Evolutionary conservation across 2,329 filamentous ascomycete species (phyloP), one percentile per base, ranked within the genome.

Genomic region (Cordyceps cicadae): DNA sequence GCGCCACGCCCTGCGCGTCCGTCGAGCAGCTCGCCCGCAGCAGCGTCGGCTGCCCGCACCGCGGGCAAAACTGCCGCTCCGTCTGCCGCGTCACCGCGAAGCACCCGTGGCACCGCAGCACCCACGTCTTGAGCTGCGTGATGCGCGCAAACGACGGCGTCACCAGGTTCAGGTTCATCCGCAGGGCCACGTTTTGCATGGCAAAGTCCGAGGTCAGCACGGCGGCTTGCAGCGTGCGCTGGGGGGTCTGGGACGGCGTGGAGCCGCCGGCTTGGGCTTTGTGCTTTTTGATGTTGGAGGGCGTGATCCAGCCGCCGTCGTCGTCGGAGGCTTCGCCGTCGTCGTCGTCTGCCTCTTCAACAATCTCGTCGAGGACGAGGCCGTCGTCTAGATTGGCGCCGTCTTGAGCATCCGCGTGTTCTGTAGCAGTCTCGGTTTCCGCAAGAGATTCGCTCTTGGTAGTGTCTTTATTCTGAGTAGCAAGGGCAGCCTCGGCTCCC

Each of bases 171-270:
- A 99, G 84, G 76, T 97, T 96, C 79, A 97, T 95, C 67, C 95
- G 90, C 5, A 99, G 82, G 2, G 94, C 84, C 8, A 97, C 92
- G 72, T 97, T 97, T 77, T 97, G 93, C 90, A 99, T 96, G 60
- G 94, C 93, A 75, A 90, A 97, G 78, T 99, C 94, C 60, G 89
- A 92, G 1, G 94, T 97, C 70, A 97, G 87, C 50, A 93, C 87
- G n/a, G 92, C 93, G 17, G 90, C 90, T 74, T 95, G 87, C 67
- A 97, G 87, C 14, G 84, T 85, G 63, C 83, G 83, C 41, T 83
- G 79, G 59, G 84, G 79, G 1, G 80, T 72, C 62, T 79, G 72
- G 54, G 80, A 75, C 46, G 80, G 75, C 21, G 77, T 72, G 1
- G 78, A 73, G 6, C 75, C 66, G 54, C 68, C 67, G 21, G 79